Conservation (phyloP, 257 asterid genomes). For the Knoxia roxburghii region DNA sequence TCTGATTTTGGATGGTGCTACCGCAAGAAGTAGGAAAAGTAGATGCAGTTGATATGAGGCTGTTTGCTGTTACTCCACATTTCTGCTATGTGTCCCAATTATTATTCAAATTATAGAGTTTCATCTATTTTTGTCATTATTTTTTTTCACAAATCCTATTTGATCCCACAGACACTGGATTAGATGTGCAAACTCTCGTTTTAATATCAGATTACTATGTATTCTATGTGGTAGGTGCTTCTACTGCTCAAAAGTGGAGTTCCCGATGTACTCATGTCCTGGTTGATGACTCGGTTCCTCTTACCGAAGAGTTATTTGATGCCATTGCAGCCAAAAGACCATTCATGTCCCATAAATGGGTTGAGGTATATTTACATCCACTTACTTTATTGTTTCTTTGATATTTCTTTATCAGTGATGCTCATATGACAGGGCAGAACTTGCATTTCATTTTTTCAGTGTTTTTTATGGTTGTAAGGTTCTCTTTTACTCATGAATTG, state of each 20-base stretch:
- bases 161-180: not conserved
- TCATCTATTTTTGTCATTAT: not conserved
- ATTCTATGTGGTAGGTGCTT: constrained; percentile 44
- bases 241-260: constrained; percentile 53
- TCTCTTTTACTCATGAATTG: not conserved
- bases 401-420: not conserved
- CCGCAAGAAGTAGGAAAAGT: not conserved
- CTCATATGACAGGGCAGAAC: not conserved
- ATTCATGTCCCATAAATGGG: constrained; percentile 54
- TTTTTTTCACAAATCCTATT: not conserved
- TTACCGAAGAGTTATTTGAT: constrained; percentile 52
- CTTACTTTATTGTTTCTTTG: not conserved
- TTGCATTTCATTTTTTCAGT: not conserved
- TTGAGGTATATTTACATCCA: constrained; percentile 51
- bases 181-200: not conserved
- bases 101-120: too few relatives aligned
- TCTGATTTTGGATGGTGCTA: not conserved
- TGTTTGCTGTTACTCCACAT: not conserved
- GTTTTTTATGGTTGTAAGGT: not conserved
- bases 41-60: not conserved
- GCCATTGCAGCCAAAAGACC: constrained; percentile 59
- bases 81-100: not conserved
- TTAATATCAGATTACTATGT: not conserved
- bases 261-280: constrained; percentile 70
- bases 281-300: constrained; percentile 50